Percentiles rank a stretch among this genome's conserved stretches.
Conservation (phyloP, 768 basidiomycete species). For the Mycena floridula region DNA sequence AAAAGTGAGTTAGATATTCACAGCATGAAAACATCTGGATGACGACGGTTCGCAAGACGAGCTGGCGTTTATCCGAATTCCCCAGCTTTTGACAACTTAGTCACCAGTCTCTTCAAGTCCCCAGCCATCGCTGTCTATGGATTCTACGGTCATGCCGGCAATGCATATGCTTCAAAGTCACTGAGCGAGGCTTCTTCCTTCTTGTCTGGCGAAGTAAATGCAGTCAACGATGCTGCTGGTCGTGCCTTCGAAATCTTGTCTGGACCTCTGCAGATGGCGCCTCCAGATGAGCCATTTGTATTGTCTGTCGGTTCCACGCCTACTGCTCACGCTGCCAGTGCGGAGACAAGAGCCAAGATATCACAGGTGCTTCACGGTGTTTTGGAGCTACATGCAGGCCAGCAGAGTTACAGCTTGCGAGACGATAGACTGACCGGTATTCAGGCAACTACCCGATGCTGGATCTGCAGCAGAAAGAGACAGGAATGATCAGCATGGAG, state of each 20-base stretch:
- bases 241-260: constrained; percentile 44
- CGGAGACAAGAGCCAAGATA: constrained; percentile 38
- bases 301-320: constrained; percentile 86
- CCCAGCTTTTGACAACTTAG: constrained; percentile 46
- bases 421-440: constrained; percentile 1
- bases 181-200: constrained; percentile 57
- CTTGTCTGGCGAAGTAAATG: constrained; percentile 62
- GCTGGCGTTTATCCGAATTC: constrained; percentile 60
- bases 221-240: constrained; percentile 61
- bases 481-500: constrained; percentile 49
- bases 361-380: constrained; percentile 46
- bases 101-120: constrained; percentile 48
- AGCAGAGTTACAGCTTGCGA: constrained; percentile 6
- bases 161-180: constrained; percentile 73
- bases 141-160: constrained; percentile 78
- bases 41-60: constrained; percentile 43
- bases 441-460: constrained; percentile 77
- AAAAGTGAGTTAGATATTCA: constrained; percentile 54
- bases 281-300: constrained; percentile 48
- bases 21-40: too few species aligned
- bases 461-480: constrained; percentile 81
- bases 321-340: constrained; percentile 72
- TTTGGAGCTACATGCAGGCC: constrained; percentile 75
- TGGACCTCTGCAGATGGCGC: constrained; percentile 21
- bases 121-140: constrained; percentile 61